A percentile compares a stretch with the other conserved stretches of the same genome.
These are phyloP conservation scores for Austroboletus eburneus DNA, from an alignment of 768 basidiomycete genomes.

Conservation along the genomic window DNA sequence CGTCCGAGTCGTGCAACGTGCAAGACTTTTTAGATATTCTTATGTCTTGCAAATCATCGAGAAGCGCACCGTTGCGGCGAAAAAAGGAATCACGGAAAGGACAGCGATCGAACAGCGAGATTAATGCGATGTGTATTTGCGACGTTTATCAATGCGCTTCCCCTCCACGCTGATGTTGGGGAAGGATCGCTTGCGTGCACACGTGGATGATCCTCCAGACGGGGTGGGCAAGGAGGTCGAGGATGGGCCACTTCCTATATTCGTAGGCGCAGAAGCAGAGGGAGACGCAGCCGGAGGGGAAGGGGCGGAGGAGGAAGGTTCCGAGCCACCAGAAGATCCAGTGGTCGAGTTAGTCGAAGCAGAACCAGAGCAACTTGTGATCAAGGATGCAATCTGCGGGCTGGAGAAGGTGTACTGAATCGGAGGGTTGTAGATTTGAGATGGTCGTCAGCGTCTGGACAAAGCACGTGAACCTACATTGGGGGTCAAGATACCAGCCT, in stretches of 20 bases:
- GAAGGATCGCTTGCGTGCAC: not conserved
- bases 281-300: not conserved
- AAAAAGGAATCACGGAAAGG: no score
- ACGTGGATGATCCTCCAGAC: not conserved
- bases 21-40: no score
- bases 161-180: not conserved
- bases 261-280: not conserved
- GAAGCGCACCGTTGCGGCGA: no score
- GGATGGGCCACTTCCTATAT: not conserved
- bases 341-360: not conserved
- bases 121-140: not conserved
- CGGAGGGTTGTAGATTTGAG: not conserved
- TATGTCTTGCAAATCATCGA: no score
- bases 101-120: no score
- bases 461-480: constrained; percentile 29
- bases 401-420: not conserved
- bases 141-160: not conserved
- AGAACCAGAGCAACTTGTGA: not conserved
- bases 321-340: not conserved
- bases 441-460: not conserved
- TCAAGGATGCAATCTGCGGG: not conserved
- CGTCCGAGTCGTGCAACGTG: no score
- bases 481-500: constrained; percentile 61
- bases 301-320: not conserved
- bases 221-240: not conserved